Conservation (phyloP, 2,329 filamentous ascomycete genomes). For the Camillea tinctor region DNA sequence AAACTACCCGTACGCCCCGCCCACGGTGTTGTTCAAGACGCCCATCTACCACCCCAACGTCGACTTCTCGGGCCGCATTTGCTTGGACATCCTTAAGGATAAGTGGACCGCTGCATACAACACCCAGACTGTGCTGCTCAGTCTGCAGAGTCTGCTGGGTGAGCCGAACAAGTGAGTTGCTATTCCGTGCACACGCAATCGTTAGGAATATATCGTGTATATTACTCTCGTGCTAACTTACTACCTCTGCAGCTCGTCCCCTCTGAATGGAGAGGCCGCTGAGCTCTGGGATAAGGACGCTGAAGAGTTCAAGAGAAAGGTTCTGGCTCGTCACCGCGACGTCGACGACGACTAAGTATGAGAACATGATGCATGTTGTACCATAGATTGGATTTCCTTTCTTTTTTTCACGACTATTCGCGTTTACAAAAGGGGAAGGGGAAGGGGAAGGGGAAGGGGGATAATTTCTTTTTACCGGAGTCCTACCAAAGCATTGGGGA, state of each 20-base stretch:
- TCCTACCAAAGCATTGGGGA: conserved; percentile 34
- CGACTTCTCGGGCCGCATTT: conserved; percentile 95
- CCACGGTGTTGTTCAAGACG: conserved; percentile 94
- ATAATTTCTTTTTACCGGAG: conserved; percentile 16
- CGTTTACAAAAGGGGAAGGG: not conserved
- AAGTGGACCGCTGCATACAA: conserved; percentile 99
- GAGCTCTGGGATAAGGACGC: conserved; percentile 91
- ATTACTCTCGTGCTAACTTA: conserved; percentile 17
- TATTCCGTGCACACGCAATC: too few species aligned
- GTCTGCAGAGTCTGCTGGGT: conserved; percentile 89
- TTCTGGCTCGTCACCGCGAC: conserved; percentile 60
- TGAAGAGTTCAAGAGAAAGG: conserved; percentile 81
- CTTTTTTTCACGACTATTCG: conserved; percentile 5
- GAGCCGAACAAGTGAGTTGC: conserved; percentile 94
- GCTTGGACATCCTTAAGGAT: conserved; percentile 96
- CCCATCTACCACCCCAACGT: conserved; percentile 99
- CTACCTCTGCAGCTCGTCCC: conserved; percentile 71
- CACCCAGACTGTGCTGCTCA: conserved; percentile 87
- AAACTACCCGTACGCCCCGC: conserved; percentile 91
- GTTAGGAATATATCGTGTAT: not conserved
- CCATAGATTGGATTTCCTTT: conserved; percentile 10
- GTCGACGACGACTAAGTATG: conserved; percentile 59
- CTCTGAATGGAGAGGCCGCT: conserved; percentile 92
- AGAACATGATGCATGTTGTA: not conserved
- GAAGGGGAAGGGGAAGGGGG: too few species aligned